Base-by-base conservation (phyloP, 192 early-diverging fungal species). In the Entomortierella chlamydospora region DNA sequence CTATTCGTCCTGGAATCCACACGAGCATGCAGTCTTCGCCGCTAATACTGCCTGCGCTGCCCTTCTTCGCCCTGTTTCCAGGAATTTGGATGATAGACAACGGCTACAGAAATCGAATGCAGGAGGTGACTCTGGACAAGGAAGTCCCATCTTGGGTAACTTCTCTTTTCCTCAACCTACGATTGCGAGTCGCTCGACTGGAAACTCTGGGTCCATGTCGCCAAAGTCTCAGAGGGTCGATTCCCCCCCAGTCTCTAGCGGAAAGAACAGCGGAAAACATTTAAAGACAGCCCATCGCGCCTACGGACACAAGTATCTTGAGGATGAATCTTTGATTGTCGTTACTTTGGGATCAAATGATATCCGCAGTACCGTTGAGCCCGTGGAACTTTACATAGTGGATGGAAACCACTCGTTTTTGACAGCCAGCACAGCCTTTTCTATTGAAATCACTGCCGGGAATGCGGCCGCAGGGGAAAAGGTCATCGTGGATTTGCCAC, bases 341-440 rank as follows among this genome's bases (percentile, higher is more conserved):
- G 70, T 93, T n/a, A 90, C 88, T 6, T 63, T 93, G 18, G 91
- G 91, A 10, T 89, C 88, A 2, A 86, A 83, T 42, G 91, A 91
- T 63, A 43, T 81, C 8, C 83, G 89, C n/a, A 84, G 79, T 31
- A 72, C 52, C 0, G 64, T 81, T 5, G 68, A 74, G 10, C 86
- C 87, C 7, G 79, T 91, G 0, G 73, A 86, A 20, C 55, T 90
- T 2, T 77, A 85, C 64, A 52, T 74, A 17, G 73, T 49, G 4
- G 57, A 45, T 2, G 77, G 52, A 10, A 64, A 64, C 3, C 67
- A 81, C 13, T 82, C 67, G 7, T 68, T 78, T 58, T 28, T 67
- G 22, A 71, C 68, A 1, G 62, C 77, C 18, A 80, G 74, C 22
- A 79, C 77, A 61, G 55, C 66, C 18, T 70, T 86, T n/a, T 89